Base-by-base conservation (phyloP, 2,329 filamentous ascomycete genomes). In the Aspergillus sclerotialis region DNA sequence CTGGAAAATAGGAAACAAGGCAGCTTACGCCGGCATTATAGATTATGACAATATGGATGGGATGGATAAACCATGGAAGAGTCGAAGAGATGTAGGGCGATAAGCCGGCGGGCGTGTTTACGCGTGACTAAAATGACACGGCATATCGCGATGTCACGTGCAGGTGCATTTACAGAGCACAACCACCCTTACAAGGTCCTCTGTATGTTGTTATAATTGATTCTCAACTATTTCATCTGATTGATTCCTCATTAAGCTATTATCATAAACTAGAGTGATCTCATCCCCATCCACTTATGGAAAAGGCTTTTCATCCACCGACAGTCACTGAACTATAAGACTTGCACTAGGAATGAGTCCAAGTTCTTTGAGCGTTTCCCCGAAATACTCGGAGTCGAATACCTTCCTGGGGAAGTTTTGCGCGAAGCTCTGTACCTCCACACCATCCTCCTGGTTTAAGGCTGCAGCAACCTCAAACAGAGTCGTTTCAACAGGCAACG, bases 271-370 rank as follows among this genome's bases (percentile, higher is more conserved):
- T n/a, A n/a, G n/a, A n/a, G n/a, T n/a, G n/a, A n/a, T n/a, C n/a
- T n/a, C n/a, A n/a, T n/a, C n/a, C n/a, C n/a, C n/a, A n/a, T n/a
- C n/a, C n/a, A n/a, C n/a, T n/a, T n/a, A n/a, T n/a, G n/a, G n/a
- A n/a, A n/a, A n/a, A n/a, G n/a, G n/a, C n/a, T n/a, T n/a, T n/a
- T n/a, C n/a, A n/a, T n/a, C n/a, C n/a, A n/a, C n/a, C n/a, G n/a
- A n/a, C n/a, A n/a, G 42, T 60, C 40, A 75, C 53, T 68, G 64
- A 35, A 93, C 78, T 50, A 94, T 80, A 48, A 98, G 67, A 30
- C 86, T 89, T n/a, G 89, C 88, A 42, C 86, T 94, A 5, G 92
- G 92, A 3, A 90, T 80, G 40, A 95, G 65, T 0, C 89, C 90
- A 11, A 90, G 84, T 63, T 98, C 92, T 66, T 93, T 93, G 36